Evolutionary conservation across 345 rosid species (phyloP), one percentile per base, ranked within the genome.

Genomic region (Clausena lansium): DNA sequence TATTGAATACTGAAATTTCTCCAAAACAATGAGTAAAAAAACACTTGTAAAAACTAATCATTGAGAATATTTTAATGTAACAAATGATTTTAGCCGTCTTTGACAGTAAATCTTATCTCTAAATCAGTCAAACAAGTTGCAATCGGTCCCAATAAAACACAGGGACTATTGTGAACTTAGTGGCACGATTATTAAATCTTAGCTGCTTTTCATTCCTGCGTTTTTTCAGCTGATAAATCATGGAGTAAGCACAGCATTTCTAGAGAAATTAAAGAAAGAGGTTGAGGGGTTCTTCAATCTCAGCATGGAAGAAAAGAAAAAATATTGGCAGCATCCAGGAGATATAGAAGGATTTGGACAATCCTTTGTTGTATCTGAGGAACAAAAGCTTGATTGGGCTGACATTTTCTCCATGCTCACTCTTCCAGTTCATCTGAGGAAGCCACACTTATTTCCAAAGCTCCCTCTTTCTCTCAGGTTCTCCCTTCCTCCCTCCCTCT

Each of bases 341-440:
- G 83, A 80, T 17, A 13, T 80, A 2, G 83, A 83, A 60, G 86
- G 86, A 15, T 83, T 80, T 65, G 86, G 86, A 19, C 83, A 83
- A 36, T 33, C 65, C 30, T 73, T 73, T 58, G 65, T 73, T 58
- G 76, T 58, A 15, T 73, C 79, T 0, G 86, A 83, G 70, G 77
- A 83, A 19, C 81, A 74, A 74, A 83, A 80, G 69, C 83, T 80
- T 61, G 86, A 83, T 32, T 83, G 86, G 83, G 59, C 59, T 5
- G 83, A 83, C 47, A 11, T 83, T 17, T 80, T 83, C 78, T 35
- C n/a, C 78, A 39, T 83, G 61, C 32, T 52, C 32, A 83, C 79
- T 22, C 81, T 62, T 24, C 86, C 86, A 24, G 30, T 27, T 27
- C 70, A 77, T 19, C 45, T 68, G 22, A 73, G 83, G 64, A 83